Percentiles rank a stretch among this genome's conserved stretches.
phyloP scores from a whole-genome alignment of 352 stramenopile species.

The Phytophthora lateralis region DNA sequence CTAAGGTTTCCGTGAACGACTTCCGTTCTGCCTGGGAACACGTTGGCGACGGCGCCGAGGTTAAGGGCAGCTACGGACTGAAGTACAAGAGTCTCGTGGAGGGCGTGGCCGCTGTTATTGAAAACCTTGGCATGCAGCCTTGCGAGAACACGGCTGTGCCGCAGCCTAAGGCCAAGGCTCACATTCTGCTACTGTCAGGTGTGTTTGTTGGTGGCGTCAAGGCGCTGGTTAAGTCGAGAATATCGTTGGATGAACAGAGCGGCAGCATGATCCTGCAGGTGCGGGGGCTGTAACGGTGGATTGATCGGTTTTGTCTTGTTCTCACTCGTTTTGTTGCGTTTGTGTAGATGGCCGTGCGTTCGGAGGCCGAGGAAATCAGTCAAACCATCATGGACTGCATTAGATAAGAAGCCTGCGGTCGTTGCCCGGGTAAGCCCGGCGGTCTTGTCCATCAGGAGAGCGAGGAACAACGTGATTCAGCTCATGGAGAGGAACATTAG shows the following conservation, averaged over 20 bases:
- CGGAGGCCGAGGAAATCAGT: constrained; percentile 93
- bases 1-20: constrained; percentile 95
- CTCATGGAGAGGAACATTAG: constrained; percentile 38
- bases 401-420: constrained; percentile 60
- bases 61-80: constrained; percentile 96
- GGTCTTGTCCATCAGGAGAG: constrained; percentile 22
- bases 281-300: constrained; percentile 5
- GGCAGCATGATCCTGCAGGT: constrained; percentile 93
- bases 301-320: neutral
- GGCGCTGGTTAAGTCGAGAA: constrained; percentile 96
- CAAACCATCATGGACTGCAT: constrained; percentile 98
- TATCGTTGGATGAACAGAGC: constrained; percentile 90
- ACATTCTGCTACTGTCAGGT: constrained; percentile 96
- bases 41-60: constrained; percentile 93
- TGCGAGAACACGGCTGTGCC: constrained; percentile 94
- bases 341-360: constrained; percentile 95
- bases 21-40: constrained; percentile 97
- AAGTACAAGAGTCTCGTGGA: constrained; percentile 98
- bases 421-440: constrained; percentile 10
- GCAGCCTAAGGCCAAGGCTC: constrained; percentile 91
- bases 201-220: constrained; percentile 96
- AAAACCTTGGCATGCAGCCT: constrained; percentile 97
- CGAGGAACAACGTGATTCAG: constrained; percentile 22
- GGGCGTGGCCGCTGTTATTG: constrained; percentile 94
- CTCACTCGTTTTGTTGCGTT: constrained; percentile 17